These are phyloP conservation scores for Aphanomyces astaci DNA, from an alignment of 352 stramenopile species.

Conservation along the genomic window DNA sequence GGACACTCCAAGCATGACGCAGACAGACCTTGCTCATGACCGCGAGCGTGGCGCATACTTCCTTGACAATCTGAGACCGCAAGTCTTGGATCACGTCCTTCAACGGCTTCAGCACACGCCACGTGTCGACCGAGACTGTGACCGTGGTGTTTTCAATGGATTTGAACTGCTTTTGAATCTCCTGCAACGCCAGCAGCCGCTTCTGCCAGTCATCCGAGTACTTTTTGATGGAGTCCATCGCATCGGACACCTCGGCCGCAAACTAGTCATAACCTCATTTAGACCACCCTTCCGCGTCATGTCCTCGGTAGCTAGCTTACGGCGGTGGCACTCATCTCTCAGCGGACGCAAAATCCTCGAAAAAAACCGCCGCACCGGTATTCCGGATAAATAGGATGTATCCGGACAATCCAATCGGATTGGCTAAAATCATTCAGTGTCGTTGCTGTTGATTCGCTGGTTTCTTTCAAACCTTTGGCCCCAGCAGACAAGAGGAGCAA, in stretches of 20 bases:
- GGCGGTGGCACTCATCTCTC: neutral
- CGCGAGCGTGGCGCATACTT: slow-evolving; percentile 56
- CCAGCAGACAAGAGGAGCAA: neutral
- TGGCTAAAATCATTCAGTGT: neutral
- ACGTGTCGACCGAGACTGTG: slow-evolving; percentile 48
- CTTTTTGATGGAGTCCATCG: slow-evolving; percentile 73
- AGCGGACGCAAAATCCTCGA: neutral
- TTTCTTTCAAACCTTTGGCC: too few species aligned
- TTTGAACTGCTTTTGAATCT: slow-evolving; percentile 66
- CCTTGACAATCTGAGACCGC: slow-evolving; percentile 81
- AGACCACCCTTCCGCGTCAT: too few species aligned
- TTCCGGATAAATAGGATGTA: neutral
- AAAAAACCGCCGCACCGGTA: neutral
- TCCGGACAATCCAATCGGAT: neutral
- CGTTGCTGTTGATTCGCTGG: neutral
- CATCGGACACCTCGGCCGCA: slow-evolving; percentile 33
- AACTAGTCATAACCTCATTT: too few species aligned
- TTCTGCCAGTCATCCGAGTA: slow-evolving; percentile 79
- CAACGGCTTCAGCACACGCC: slow-evolving; percentile 64
- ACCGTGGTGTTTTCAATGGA: slow-evolving; percentile 35
- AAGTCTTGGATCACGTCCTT: slow-evolving; percentile 69
- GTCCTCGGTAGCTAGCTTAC: neutral
- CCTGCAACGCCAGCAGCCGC: slow-evolving; percentile 47
- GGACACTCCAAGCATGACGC: neutral
- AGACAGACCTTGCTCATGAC: slow-evolving; percentile 39